Percentiles rank a stretch among this genome's conserved stretches.
These are phyloP conservation scores for Cryptosporidium ryanae DNA, from an alignment of 169 alveolate genomes.

Conservation along the genomic window DNA sequence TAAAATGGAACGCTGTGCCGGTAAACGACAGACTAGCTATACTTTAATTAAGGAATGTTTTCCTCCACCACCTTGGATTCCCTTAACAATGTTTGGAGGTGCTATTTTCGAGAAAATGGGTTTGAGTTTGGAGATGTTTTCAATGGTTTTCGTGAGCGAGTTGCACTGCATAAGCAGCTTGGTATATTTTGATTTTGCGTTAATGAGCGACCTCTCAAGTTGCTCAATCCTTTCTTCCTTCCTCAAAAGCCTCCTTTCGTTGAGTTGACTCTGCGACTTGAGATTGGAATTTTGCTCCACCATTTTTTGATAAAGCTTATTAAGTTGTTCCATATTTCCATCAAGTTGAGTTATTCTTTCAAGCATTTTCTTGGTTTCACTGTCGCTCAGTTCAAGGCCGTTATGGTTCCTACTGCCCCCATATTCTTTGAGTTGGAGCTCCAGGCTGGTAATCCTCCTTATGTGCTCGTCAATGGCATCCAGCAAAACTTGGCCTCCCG, in stretches of 20 bases:
- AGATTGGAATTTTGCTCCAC: slow-evolving; percentile 77
- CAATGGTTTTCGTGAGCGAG: slow-evolving; percentile 76
- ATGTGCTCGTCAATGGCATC: slow-evolving; percentile 41
- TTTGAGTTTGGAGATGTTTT: slow-evolving; percentile 52
- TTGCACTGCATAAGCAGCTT: slow-evolving; percentile 78
- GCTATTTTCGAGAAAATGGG: slow-evolving; percentile 66
- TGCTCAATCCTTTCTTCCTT: slow-evolving; percentile 80
- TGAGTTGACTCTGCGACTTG: slow-evolving; percentile 70
- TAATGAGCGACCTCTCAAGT: slow-evolving; percentile 76
- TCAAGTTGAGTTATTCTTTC: slow-evolving; percentile 76
- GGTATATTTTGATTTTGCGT: slow-evolving; percentile 77
- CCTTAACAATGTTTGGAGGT: slow-evolving; percentile 72
- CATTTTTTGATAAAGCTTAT: slow-evolving; percentile 75
- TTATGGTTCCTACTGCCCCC: slow-evolving; percentile 36
- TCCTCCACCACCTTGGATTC: slow-evolving; percentile 75
- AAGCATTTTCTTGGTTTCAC: slow-evolving; percentile 71
- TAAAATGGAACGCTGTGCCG: no score
- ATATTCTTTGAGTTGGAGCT: slow-evolving; percentile 33
- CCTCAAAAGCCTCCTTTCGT: slow-evolving; percentile 77
- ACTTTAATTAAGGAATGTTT: slow-evolving; percentile 47
- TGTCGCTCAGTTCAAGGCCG: slow-evolving; percentile 74
- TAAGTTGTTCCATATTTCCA: slow-evolving; percentile 77
- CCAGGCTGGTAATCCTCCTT: slow-evolving; percentile 47
- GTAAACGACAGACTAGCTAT: neutral
- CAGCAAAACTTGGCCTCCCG: slow-evolving; percentile 35